phyloP scores from a whole-genome alignment of 2,329 filamentous ascomycete genomes.

The Colletotrichum sp. region DNA sequence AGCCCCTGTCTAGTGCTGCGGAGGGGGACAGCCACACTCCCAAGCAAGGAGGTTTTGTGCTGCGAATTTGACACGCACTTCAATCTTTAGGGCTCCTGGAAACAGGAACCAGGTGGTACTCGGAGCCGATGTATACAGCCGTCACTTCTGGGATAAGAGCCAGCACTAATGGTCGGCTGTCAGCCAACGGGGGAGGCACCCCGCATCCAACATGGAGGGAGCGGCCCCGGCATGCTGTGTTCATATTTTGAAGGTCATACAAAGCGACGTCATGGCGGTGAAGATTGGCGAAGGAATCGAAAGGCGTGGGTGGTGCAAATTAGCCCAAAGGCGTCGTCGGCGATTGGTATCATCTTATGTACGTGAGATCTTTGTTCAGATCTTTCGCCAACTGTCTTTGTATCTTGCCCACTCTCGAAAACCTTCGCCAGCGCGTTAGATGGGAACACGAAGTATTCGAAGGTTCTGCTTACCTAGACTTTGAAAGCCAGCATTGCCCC shows the following conservation, averaged over 20 bases:
- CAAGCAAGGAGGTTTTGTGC: background rate
- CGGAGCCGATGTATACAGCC: background rate
- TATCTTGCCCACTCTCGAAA: conserved; percentile 65
- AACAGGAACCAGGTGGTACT: background rate
- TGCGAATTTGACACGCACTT: background rate
- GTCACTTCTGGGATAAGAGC: background rate
- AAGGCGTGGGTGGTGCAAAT: background rate
- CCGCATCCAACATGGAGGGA: background rate
- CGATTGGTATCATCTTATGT: background rate
- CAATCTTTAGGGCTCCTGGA: background rate
- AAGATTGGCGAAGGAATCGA: background rate
- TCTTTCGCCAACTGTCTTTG: conserved; percentile 53
- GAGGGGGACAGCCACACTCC: background rate
- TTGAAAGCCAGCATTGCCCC: conserved; percentile 54
- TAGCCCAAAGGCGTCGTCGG: background rate
- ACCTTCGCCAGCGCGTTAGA: conserved; percentile 39
- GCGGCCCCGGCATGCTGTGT: background rate
- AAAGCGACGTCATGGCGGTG: background rate
- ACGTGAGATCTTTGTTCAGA: background rate
- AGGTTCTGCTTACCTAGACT: conserved; percentile 51
- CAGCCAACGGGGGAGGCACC: background rate
- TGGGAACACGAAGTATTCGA: background rate
- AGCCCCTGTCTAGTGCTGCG: conserved; percentile 1
- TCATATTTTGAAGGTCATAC: background rate
- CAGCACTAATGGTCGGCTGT: background rate